Percentiles rank a stretch among this genome's conserved stretches.
phyloP scores from a whole-genome alignment of 2,329 filamentous ascomycete genomes.

The Beauveria sp. region DNA sequence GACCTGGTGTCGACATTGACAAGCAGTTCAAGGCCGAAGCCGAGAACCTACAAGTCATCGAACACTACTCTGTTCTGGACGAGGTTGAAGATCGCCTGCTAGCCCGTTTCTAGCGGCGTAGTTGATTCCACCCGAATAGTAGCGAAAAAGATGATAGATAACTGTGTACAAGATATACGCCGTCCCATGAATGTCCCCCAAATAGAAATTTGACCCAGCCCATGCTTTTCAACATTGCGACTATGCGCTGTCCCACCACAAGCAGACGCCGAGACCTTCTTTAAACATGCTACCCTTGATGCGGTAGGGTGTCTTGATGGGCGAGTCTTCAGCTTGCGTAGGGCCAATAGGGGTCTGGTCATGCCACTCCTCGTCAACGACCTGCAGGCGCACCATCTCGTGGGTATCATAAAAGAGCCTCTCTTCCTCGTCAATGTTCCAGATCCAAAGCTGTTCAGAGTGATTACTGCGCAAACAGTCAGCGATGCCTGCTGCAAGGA shows the following conservation, averaged over 20 bases:
- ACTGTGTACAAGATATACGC: slow-evolving; percentile 16
- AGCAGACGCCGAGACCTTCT: slow-evolving; percentile 52
- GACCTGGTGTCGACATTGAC: slow-evolving; percentile 86
- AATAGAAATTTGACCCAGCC: neutral
- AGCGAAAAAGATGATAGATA: slow-evolving; percentile 20
- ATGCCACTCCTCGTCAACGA: slow-evolving; percentile 84
- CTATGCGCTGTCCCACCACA: slow-evolving; percentile 51
- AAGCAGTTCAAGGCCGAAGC: slow-evolving; percentile 90
- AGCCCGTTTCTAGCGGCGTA: slow-evolving; percentile 35
- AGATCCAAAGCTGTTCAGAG: slow-evolving; percentile 75
- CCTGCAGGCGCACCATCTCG: slow-evolving; percentile 79
- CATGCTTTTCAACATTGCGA: neutral
- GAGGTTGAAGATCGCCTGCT: slow-evolving; percentile 81
- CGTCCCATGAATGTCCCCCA: slow-evolving; percentile 13
- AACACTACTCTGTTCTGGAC: slow-evolving; percentile 87
- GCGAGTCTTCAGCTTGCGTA: slow-evolving; percentile 50
- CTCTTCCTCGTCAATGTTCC: slow-evolving; percentile 61
- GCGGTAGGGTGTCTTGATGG: slow-evolving; percentile 62
- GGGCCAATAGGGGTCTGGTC: slow-evolving; percentile 73
- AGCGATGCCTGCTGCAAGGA: neutral
- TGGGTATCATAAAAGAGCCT: slow-evolving; percentile 83
- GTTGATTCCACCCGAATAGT: slow-evolving; percentile 5
- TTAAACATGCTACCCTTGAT: slow-evolving; percentile 59
- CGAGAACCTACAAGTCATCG: slow-evolving; percentile 91
- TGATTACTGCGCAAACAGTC: slow-evolving; percentile 49